Percentiles rank a stretch among this genome's conserved stretches.
These are phyloP conservation scores for Kwoniella heveanensis DNA, from an alignment of 768 basidiomycete species.

Conservation along the genomic window DNA sequence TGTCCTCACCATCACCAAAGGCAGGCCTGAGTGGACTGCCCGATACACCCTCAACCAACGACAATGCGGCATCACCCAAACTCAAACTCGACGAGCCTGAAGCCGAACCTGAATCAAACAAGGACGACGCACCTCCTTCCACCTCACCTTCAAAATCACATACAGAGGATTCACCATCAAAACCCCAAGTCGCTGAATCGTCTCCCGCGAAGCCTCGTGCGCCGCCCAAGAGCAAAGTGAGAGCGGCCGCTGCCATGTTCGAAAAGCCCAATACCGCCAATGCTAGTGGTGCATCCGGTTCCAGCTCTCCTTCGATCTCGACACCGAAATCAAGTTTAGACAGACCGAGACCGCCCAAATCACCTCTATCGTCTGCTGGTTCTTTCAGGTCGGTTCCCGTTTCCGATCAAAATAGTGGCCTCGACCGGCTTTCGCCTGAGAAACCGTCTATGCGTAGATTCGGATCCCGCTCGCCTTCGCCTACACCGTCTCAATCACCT, in stretches of 20 bases:
- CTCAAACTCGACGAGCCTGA: not conserved
- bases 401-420: not conserved
- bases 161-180: not conserved
- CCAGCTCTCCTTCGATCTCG: constrained; percentile 13
- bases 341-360: constrained; percentile 10
- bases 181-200: not conserved
- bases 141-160: not conserved
- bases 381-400: constrained; percentile 23
- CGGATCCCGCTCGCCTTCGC: not conserved
- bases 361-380: not conserved
- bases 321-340: constrained; percentile 1
- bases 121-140: not conserved
- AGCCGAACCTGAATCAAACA: not conserved
- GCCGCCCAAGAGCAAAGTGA: constrained; percentile 23
- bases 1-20: not conserved
- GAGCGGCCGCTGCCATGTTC: constrained; percentile 44
- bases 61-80: not conserved
- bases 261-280: constrained; percentile 10
- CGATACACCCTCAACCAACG: not conserved
- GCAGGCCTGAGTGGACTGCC: not conserved
- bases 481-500: constrained; percentile 2
- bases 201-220: constrained; percentile 6
- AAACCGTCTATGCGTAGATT: not conserved
- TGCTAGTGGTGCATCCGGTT: not conserved
- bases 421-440: constrained; percentile 1